phyloP scores from a whole-genome alignment of 2,329 filamentous ascomycete genomes.

The Raffaelea arxii region DNA sequence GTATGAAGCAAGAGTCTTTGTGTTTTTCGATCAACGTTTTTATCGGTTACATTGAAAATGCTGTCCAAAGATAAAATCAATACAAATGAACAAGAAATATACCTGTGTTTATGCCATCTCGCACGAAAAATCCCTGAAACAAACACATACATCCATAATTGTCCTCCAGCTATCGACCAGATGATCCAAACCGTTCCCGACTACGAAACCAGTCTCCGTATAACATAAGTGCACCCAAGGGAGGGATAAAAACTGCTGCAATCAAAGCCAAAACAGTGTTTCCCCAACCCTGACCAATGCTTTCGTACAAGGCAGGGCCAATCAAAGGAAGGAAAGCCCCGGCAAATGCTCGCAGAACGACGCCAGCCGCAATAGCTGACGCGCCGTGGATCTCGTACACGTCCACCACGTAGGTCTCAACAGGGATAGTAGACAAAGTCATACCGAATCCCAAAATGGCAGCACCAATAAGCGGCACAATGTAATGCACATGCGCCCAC shows the following conservation, averaged over 20 bases:
- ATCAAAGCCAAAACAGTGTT: background rate
- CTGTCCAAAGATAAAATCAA: no score
- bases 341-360: background rate
- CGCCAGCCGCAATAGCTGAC: background rate
- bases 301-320: background rate
- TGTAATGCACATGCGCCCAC: background rate
- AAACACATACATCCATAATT: no score
- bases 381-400: constrained; percentile 1
- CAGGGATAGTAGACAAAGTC: background rate
- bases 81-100: no score
- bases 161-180: background rate
- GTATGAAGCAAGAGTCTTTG: no score
- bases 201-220: constrained; percentile 1
- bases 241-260: background rate
- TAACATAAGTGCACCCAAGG: background rate
- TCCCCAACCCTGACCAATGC: background rate
- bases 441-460: background rate
- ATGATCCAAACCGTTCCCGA: background rate
- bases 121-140: no score
- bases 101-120: no score
- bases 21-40: no score
- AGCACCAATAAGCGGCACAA: background rate
- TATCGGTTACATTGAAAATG: no score
- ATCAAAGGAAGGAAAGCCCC: background rate
- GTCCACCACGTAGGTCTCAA: constrained; percentile 1